Evolutionary conservation across 2,329 filamentous ascomycete genomes (phyloP).

Genomic region (Colletotrichum caudatum): DNA sequence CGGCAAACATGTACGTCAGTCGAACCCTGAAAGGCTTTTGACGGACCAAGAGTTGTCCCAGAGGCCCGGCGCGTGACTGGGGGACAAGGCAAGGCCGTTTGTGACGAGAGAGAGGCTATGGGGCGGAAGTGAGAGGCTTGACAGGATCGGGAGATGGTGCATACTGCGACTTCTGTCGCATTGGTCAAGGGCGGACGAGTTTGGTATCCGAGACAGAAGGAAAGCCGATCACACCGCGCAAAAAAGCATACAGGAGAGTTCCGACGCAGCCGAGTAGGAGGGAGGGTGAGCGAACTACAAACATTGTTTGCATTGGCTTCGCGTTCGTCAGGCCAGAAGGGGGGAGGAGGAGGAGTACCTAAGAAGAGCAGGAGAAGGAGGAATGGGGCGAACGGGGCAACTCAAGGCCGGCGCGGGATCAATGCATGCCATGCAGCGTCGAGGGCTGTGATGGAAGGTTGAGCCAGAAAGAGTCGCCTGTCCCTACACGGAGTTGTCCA

Average conservation of each 20-base stretch:
- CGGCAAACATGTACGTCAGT: no score
- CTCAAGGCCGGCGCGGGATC: slow-evolving; percentile 25
- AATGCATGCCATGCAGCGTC: slow-evolving; percentile 36
- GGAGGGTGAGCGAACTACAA: slow-evolving; percentile 31
- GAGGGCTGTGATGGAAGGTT: slow-evolving; percentile 25
- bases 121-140: not conserved
- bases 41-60: not conserved
- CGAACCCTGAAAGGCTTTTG: not conserved
- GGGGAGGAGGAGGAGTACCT: not conserved
- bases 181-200: slow-evolving; percentile 34
- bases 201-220: slow-evolving; percentile 42
- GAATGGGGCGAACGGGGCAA: not conserved
- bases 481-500: slow-evolving; percentile 23
- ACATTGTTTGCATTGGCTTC: slow-evolving; percentile 35
- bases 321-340: slow-evolving; percentile 28
- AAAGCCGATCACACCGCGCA: slow-evolving; percentile 36
- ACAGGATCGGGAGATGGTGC: not conserved
- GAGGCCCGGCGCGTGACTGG: not conserved
- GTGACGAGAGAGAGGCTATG: not conserved
- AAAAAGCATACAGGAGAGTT: slow-evolving; percentile 32
- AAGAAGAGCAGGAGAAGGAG: not conserved
- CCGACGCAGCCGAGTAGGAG: slow-evolving; percentile 37
- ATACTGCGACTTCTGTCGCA: slow-evolving; percentile 4
- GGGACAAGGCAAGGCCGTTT: not conserved
- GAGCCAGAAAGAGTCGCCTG: not conserved